These are phyloP conservation scores for Malassezia cuniculi DNA, from an alignment of 1,284 basidiomycete species.

Conservation along the genomic window DNA sequence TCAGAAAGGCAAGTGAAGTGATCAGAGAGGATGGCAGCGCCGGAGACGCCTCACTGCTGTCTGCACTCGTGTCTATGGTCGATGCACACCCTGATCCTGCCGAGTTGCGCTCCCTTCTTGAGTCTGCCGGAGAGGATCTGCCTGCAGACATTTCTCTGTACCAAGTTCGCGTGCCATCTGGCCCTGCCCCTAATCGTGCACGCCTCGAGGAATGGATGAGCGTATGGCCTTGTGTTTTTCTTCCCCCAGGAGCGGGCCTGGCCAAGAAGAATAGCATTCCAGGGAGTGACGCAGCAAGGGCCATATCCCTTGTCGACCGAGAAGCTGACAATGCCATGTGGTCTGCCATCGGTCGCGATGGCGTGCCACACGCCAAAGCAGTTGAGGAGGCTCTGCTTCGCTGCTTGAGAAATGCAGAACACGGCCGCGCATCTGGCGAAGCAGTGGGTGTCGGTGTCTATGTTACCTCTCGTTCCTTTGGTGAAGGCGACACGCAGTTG, in stretches of 20 bases:
- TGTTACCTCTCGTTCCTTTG: constrained; percentile 2
- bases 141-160: constrained; percentile 29
- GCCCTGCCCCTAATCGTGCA: constrained; percentile 58
- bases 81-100: constrained; percentile 11
- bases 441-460: constrained; percentile 4
- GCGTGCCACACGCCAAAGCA: too few relatives aligned
- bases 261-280: constrained; percentile 6
- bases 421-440: constrained; percentile 2
- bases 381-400: constrained; percentile 3
- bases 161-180: constrained; percentile 55
- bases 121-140: not conserved
- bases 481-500: not conserved
- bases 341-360: constrained; percentile 1
- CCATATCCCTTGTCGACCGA: constrained; percentile 21
- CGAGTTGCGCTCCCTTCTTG: constrained; percentile 14
- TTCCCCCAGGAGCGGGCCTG: constrained; percentile 17
- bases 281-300: constrained; percentile 13
- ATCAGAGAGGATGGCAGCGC: constrained; percentile 1
- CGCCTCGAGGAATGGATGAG: constrained; percentile 52
- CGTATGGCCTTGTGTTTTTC: constrained; percentile 37
- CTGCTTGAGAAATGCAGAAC: constrained; percentile 19
- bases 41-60: not conserved
- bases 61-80: constrained; percentile 20
- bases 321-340: constrained; percentile 17
- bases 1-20: constrained; percentile 16